Evolutionary conservation across 108 stramenopile genomes (phyloP), one percentile per base, ranked within the genome.

Genomic region (Discostella stelligeroides): DNA sequence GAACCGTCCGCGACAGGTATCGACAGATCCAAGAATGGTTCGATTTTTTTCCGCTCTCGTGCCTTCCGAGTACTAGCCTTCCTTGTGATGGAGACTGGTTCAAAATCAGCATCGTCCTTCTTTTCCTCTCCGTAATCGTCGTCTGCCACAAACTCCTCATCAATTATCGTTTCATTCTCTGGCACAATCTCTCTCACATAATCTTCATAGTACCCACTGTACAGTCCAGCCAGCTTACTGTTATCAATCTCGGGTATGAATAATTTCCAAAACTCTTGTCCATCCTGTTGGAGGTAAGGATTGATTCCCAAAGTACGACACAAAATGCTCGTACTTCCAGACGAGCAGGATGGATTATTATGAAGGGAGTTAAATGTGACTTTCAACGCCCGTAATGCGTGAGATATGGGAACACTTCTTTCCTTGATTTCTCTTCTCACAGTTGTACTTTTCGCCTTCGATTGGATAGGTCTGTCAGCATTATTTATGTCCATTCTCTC

Each of bases 241-340:
- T 62, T 67, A 43, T 79, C 60, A 23, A 94, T 20, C 24, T 89
- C 86, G 4, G 92, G 92, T 34, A 94, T 60, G 30, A 94, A 75
- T 27, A 94, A 63, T 73, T 94, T 94, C 92, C 92, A 94, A 84
- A 94, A 94, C 54, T 94, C 92, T 76, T 94, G 92, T 4, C 88
- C 85, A 82, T 94, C 92, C 70, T 94, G 92, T 68, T 94, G 92
- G 29, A 88, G 75, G 43, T 58, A 83, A 6, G 80, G 76, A 12
- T 85, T 82, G 37, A 94, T 91, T 20, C 92, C 92, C 15, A 94
- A 66, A 8, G 80, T 70, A 7, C 64, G 70, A 43, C 85, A 86
- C 47, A 94, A 75, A 18, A 61, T 60, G 57, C 56, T 34, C 78
- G 82, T 56, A 70, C 55, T 70, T 54, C 79, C 54, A 66, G 68